These are phyloP conservation scores for Stachybotrys chlorohalonatus DNA, from an alignment of 2,329 filamentous ascomycete species.

Conservation along the genomic window DNA sequence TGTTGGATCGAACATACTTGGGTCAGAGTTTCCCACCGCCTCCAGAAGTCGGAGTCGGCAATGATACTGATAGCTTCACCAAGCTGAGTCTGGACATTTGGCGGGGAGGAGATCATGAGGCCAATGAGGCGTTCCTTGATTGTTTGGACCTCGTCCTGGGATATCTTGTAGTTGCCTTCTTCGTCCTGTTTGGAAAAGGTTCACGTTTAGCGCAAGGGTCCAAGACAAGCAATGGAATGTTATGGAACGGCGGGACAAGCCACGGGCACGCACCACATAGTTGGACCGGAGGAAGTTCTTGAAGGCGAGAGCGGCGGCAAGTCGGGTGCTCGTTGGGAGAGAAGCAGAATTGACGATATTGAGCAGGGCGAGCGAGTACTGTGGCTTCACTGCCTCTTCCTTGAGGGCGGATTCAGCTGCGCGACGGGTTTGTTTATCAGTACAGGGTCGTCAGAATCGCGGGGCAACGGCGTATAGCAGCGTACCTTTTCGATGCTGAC, in stretches of 20 bases:
- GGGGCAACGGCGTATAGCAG: constrained; percentile 17
- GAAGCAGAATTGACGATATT: constrained; percentile 76
- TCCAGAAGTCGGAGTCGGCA: constrained; percentile 95
- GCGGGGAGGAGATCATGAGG: constrained; percentile 87
- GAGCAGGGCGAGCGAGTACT: constrained; percentile 80
- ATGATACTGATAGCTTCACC: constrained; percentile 96
- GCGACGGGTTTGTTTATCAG: constrained; percentile 24
- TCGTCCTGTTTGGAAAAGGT: constrained; percentile 54
- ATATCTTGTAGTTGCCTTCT: constrained; percentile 86
- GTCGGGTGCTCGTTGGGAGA: constrained; percentile 67
- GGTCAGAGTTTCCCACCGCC: constrained; percentile 91
- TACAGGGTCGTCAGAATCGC: constrained; percentile 15
- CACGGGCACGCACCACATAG: constrained; percentile 59
- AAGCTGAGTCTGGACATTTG: constrained; percentile 83
- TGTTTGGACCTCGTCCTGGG: constrained; percentile 69
- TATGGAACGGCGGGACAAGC: background rate
- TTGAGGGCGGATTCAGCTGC: constrained; percentile 76
- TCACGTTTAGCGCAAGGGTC: constrained; percentile 7
- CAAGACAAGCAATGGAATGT: background rate
- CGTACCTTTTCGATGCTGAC: constrained; percentile 81
- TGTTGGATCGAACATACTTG: constrained; percentile 41
- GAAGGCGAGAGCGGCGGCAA: constrained; percentile 87
- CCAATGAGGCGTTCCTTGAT: constrained; percentile 96
- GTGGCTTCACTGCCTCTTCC: constrained; percentile 69
- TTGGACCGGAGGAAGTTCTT: constrained; percentile 96